phyloP scores from a whole-genome alignment of 306 rosid species.

The Luffa acutangula region DNA sequence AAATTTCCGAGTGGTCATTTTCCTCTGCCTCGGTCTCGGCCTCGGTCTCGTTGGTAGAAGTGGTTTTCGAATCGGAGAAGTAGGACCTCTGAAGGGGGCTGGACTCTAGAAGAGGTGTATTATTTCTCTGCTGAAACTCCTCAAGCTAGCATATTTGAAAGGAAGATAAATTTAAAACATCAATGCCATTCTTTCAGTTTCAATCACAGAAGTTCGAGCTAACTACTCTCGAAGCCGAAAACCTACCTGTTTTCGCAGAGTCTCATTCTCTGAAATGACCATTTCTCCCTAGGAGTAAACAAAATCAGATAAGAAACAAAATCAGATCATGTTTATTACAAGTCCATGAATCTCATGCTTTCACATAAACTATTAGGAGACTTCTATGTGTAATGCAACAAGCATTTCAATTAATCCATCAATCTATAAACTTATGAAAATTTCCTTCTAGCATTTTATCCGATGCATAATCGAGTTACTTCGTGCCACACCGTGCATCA shows the following conservation, averaged over 20 bases:
- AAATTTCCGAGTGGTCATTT: constrained; percentile 42
- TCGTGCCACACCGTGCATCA: not conserved
- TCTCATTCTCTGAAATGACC: constrained; percentile 43
- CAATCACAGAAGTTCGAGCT: not conserved
- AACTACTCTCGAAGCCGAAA: not conserved
- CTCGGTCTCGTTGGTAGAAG: not conserved
- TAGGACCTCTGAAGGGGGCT: not conserved
- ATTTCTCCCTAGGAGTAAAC: constrained; percentile 35
- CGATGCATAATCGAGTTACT: not conserved
- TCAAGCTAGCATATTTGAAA: not conserved
- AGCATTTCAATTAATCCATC: not conserved
- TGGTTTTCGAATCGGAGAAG: not conserved
- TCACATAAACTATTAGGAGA: not conserved
- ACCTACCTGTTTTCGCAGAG: constrained; percentile 40
- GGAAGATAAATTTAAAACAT: not conserved
- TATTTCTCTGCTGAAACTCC: not conserved
- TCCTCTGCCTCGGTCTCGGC: constrained; percentile 22
- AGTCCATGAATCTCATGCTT: not conserved
- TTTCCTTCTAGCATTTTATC: not conserved
- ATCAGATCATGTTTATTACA: not conserved
- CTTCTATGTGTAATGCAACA: not conserved
- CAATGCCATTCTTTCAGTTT: not conserved
- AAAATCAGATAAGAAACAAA: not conserved
- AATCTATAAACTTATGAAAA: not conserved
- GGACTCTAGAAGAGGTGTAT: not conserved